phyloP scores from a whole-genome alignment of 352 stramenopile species.

The Phytophthora podocarpi region DNA sequence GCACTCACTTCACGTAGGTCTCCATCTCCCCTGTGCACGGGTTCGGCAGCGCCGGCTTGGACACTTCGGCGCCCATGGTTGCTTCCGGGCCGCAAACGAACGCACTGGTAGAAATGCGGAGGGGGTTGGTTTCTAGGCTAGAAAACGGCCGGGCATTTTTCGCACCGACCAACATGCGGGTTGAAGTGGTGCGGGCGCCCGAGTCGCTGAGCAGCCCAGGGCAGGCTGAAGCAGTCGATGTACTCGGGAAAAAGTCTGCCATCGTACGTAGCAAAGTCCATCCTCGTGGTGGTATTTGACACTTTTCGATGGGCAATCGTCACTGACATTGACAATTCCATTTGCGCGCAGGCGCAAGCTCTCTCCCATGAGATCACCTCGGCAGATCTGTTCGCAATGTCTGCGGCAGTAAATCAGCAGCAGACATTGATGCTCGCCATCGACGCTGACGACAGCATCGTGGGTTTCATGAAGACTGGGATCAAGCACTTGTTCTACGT shows the following conservation, averaged over 20 bases:
- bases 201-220: conserved; percentile 19
- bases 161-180: conserved; percentile 22
- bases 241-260: conserved; percentile 50
- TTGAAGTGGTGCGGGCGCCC: conserved; percentile 34
- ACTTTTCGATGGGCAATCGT: conserved; percentile 7
- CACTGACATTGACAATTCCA: conserved; percentile 11
- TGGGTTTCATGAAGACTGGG: conserved; percentile 71
- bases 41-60: conserved; percentile 51
- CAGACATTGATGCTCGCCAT: conserved; percentile 52
- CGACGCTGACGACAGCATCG: conserved; percentile 18
- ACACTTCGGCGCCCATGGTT: conserved; percentile 67
- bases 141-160: conserved; percentile 24
- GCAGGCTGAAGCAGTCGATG: conserved; percentile 42
- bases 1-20: conserved; percentile 75
- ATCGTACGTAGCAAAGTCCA: conserved; percentile 32
- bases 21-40: conserved; percentile 67
- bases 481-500: conserved; percentile 82
- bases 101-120: conserved; percentile 10
- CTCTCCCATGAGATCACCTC: conserved; percentile 72
- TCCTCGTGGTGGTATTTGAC: conserved; percentile 4
- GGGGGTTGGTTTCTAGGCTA: conserved; percentile 6
- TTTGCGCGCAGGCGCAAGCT: conserved; percentile 50
- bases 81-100: conserved; percentile 9
- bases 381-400: conserved; percentile 39
- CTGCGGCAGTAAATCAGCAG: conserved; percentile 32